Evolutionary conservation across 2,329 filamentous ascomycete genomes (phyloP).

Genomic region (Ceratocystiopsis sp.): DNA sequence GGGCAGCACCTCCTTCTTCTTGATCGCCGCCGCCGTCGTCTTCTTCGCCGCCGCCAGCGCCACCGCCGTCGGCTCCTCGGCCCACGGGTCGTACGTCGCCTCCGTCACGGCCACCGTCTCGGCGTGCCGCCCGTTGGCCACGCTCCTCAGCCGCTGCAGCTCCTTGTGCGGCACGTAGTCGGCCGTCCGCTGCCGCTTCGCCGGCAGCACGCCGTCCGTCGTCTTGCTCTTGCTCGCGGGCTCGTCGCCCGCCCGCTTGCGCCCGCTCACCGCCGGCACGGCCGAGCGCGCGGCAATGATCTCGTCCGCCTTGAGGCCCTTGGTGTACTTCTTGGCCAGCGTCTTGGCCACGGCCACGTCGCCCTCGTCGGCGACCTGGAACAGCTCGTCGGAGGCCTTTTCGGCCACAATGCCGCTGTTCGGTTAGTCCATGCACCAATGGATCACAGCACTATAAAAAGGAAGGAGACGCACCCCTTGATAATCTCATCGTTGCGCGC

Average conservation of each 20-base stretch:
- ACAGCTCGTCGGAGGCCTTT: conserved; percentile 67
- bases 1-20: no score
- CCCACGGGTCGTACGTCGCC: conserved; percentile 68
- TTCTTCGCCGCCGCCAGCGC: conserved; percentile 8
- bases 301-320: conserved; percentile 75
- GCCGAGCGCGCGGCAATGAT: conserved; percentile 75
- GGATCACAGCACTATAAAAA: background rate
- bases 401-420: conserved; percentile 63
- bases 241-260: conserved; percentile 56
- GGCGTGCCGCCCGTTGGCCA: conserved; percentile 59
- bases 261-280: conserved; percentile 58
- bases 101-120: conserved; percentile 37
- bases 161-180: conserved; percentile 78
- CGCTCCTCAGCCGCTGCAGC: conserved; percentile 55
- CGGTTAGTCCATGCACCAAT: background rate
- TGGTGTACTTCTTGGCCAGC: conserved; percentile 39
- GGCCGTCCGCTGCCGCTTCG: conserved; percentile 53
- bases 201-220: conserved; percentile 53
- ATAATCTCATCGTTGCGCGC: conserved; percentile 80
- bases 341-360: conserved; percentile 49
- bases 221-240: conserved; percentile 38
- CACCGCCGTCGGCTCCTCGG: no score
- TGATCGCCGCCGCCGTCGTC: conserved; percentile 10
- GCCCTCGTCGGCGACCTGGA: conserved; percentile 62
- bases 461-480: conserved; percentile 44